Evolutionary conservation across 805 yeast species (phyloP).

Genomic region (Saccharomycopsis sp.): DNA sequence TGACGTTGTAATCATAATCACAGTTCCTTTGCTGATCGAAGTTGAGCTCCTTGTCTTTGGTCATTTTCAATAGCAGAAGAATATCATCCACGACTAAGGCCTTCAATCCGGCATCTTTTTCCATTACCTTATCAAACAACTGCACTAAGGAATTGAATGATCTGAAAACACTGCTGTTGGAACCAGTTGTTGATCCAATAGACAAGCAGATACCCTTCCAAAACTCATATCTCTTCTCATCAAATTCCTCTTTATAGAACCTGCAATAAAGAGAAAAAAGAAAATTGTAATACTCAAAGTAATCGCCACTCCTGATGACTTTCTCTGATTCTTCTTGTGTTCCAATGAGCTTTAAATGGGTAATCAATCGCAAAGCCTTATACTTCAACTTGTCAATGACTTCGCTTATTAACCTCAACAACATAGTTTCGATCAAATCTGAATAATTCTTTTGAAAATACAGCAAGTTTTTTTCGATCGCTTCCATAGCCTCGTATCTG

Average conservation of each 20-base stretch:
- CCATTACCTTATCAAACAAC: conserved; percentile 28
- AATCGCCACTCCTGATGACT: conserved; percentile 4
- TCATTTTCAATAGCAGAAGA: conserved; percentile 7
- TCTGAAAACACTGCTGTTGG: conserved; percentile 35
- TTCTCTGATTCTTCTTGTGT: conserved; percentile 2
- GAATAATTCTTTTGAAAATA: conserved; percentile 19
- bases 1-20: conserved; percentile 8
- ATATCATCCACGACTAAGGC: conserved; percentile 8
- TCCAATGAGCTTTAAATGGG: conserved; percentile 21
- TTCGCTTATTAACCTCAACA: conserved; percentile 56
- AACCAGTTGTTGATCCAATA: conserved; percentile 49
- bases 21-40: conserved; percentile 8
- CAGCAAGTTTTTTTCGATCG: conserved; percentile 29
- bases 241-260: conserved; percentile 22
- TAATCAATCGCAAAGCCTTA: conserved; percentile 32
- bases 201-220: conserved; percentile 49
- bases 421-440: conserved; percentile 26
- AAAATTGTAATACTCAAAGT: conserved; percentile 13
- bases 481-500: conserved; percentile 40
- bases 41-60: conserved; percentile 2
- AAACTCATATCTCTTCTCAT: conserved; percentile 28
- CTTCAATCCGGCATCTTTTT: background rate
- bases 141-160: conserved; percentile 34
- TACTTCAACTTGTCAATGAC: conserved; percentile 46
- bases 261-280: conserved; percentile 16